These are phyloP conservation scores for Zea luxurians DNA, from an alignment of 176 grass and related monocot species.

Conservation along the genomic window DNA sequence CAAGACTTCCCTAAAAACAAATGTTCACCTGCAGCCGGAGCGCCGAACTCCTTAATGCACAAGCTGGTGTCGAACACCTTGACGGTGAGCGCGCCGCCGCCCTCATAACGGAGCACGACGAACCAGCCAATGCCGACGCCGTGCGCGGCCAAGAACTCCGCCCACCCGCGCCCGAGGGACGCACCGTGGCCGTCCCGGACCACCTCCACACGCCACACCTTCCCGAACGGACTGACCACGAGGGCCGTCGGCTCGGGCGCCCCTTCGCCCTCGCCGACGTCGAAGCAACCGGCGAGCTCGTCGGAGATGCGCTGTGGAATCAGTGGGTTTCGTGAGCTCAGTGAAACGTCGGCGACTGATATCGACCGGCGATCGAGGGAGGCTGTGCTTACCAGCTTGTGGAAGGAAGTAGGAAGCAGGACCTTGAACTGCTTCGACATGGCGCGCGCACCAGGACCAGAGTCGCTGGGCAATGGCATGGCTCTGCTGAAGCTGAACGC, in stretches of 20 bases:
- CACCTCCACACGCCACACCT: constrained; percentile 1
- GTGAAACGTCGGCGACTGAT: neutral
- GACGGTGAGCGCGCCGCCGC: neutral
- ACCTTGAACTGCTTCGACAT: constrained; percentile 13
- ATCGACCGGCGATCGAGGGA: neutral
- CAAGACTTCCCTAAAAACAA: neutral
- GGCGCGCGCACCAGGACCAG: no score
- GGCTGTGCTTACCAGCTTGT: constrained; percentile 3
- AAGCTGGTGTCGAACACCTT: constrained; percentile 19
- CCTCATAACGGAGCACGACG: constrained; percentile 12
- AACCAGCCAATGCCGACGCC: neutral
- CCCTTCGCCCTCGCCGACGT: neutral
- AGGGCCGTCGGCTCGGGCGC: neutral
- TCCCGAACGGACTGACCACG: constrained; percentile 22
- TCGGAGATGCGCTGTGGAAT: constrained; percentile 29
- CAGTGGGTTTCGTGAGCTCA: neutral
- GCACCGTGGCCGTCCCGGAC: neutral
- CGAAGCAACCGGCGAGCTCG: constrained; percentile 9
- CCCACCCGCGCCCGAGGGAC: neutral
- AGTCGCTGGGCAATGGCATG: no score
- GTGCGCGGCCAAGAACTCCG: constrained; percentile 13
- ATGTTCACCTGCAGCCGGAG: neutral
- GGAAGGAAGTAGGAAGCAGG: neutral
- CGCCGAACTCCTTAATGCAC: neutral
- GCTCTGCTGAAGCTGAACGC: no score